Percentiles rank a stretch among this genome's conserved stretches.
Evolutionary conservation across 306 rosid genomes (phyloP).

Genomic region (Delonix regia): DNA sequence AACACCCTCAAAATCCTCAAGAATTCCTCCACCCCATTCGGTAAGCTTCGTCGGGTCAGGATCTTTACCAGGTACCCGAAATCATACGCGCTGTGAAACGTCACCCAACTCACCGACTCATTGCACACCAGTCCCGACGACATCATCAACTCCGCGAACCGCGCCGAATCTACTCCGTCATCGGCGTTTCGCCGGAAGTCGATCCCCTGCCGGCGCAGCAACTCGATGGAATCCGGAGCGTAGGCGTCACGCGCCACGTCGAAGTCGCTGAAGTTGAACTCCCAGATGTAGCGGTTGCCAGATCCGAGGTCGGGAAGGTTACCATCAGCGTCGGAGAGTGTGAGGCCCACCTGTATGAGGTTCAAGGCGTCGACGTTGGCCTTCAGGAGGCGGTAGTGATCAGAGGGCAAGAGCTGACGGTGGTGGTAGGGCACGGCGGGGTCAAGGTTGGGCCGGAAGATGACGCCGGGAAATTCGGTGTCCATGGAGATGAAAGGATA

Average conservation of each 20-base stretch:
- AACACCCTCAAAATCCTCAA: slow-evolving; percentile 39
- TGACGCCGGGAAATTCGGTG: slow-evolving; percentile 73
- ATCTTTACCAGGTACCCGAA: slow-evolving; percentile 78
- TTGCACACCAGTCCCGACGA: slow-evolving; percentile 65
- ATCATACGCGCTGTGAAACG: slow-evolving; percentile 73
- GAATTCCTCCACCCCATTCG: slow-evolving; percentile 52
- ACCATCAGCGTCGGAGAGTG: slow-evolving; percentile 59
- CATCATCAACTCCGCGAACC: slow-evolving; percentile 60
- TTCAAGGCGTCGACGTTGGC: slow-evolving; percentile 71
- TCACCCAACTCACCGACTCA: slow-evolving; percentile 64
- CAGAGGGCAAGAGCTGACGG: slow-evolving; percentile 47
- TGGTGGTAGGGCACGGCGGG: slow-evolving; percentile 29
- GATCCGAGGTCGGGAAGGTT: slow-evolving; percentile 69
- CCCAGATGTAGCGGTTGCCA: slow-evolving; percentile 56
- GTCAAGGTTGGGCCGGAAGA: slow-evolving; percentile 43
- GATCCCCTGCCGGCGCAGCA: slow-evolving; percentile 65
- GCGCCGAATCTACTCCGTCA: slow-evolving; percentile 46
- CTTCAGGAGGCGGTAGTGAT: slow-evolving; percentile 61
- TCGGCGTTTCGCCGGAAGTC: slow-evolving; percentile 52
- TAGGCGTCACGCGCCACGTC: slow-evolving; percentile 54
- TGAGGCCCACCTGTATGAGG: slow-evolving; percentile 76
- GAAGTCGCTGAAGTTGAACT: slow-evolving; percentile 74
- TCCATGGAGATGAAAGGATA: slow-evolving; percentile 71
- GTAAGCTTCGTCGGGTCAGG: slow-evolving; percentile 49
- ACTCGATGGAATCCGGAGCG: slow-evolving; percentile 68